Conservation (phyloP, 805 yeast species). For the Barnettozyma sucrosica region DNA sequence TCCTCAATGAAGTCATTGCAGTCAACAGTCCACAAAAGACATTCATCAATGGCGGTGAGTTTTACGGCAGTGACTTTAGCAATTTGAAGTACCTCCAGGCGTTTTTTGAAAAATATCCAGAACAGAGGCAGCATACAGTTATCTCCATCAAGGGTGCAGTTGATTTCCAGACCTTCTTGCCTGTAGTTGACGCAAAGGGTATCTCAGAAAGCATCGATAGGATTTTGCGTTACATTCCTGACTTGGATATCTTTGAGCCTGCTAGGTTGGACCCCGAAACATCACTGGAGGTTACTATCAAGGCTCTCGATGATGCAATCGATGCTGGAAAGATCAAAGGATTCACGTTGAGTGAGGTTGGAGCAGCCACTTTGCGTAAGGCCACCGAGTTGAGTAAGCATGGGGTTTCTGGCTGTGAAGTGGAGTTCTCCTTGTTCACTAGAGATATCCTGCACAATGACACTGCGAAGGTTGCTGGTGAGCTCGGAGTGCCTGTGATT, state of each 20-base stretch:
- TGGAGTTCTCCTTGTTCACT: slow-evolving; percentile 71
- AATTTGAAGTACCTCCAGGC: slow-evolving; percentile 53
- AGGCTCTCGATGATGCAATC: slow-evolving; percentile 50
- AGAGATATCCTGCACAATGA: slow-evolving; percentile 60
- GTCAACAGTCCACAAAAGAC: slow-evolving; percentile 35
- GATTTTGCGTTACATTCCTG: slow-evolving; percentile 34
- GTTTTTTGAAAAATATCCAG: slow-evolving; percentile 56
- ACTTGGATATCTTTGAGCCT: slow-evolving; percentile 57
- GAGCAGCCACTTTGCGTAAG: slow-evolving; percentile 51
- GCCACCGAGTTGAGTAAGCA: slow-evolving; percentile 45
- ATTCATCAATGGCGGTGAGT: slow-evolving; percentile 71
- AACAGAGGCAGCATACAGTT: slow-evolving; percentile 46
- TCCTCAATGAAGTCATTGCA: slow-evolving; percentile 47
- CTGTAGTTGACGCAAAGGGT: slow-evolving; percentile 46
- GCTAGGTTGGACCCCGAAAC: slow-evolving; percentile 61
- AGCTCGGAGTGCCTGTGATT: slow-evolving; percentile 56
- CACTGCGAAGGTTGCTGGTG: slow-evolving; percentile 50
- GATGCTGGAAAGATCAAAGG: slow-evolving; percentile 63
- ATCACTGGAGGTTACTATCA: slow-evolving; percentile 55
- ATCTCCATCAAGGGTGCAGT: slow-evolving; percentile 67
- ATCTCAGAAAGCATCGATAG: slow-evolving; percentile 44
- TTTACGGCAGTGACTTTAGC: slow-evolving; percentile 53
- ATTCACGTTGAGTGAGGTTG: slow-evolving; percentile 69
- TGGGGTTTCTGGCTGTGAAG: slow-evolving; percentile 65
- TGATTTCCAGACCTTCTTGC: slow-evolving; percentile 32